Base-by-base conservation (phyloP, 345 rosid species). In the Citrus cavaleriei region DNA sequence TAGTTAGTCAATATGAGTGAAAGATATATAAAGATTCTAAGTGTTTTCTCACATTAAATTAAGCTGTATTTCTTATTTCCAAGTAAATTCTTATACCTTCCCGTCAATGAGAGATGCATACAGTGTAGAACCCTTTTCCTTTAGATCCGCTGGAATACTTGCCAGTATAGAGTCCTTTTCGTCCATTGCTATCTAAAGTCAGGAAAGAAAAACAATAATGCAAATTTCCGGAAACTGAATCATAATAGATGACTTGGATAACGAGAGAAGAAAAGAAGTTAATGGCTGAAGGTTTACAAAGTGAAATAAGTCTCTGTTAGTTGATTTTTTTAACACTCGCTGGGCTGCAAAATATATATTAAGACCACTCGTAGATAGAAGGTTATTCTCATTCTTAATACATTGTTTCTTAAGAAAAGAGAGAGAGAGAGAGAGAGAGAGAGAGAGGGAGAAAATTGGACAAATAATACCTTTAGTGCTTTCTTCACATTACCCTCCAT, bases 401-500 rank as follows among this genome's bases (percentile, higher is more conserved):
- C 38, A 34, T 9, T 14, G 18, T 40, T n/a, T 38, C 24, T 4
- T 28, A 63, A 38, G 9, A 66, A n/a, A 49, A 67, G 22, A 5
- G 22, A 51, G 21, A 51, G 55, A n/a, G n/a, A n/a, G n/a, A n/a
- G n/a, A 51, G 57, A 5, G 22, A 64, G 19, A 64, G 4, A 51
- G 57, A 25, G 8, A 65, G 19, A 65, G 5, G 32, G 4, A 30
- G 32, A 30, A 30, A 65, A 18, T 18, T 10, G 25, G 49, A 49
- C 8, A 2, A 28, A 62, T 78, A 87, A 62, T 77, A 89, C 98
- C 95, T 92, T 91, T 2, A 93, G 86, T 40, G 99, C 97, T 87
- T 93, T 95, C 87, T 93, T 93, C 57, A 92, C 99, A 83, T 93
- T 93, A 70, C 92, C 88, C 89, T 92, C 98, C 99, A 92, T 95